Percentiles rank a stretch among this genome's conserved stretches.
Conservation (phyloP, 2,329 filamentous ascomycete species). For the Alternaria metachromatica region DNA sequence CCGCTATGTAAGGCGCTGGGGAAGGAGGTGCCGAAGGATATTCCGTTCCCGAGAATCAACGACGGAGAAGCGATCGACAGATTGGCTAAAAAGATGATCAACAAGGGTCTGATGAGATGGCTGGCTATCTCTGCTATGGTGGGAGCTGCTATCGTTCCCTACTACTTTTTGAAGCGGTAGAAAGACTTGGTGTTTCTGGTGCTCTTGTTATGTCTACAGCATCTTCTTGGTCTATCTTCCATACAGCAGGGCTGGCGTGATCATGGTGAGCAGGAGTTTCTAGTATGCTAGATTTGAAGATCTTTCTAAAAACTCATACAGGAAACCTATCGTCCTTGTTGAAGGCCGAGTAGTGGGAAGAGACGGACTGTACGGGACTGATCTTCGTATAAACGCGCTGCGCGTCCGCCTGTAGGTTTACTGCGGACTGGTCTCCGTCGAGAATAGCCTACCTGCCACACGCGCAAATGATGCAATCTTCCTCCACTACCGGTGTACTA, state of each 20-base stretch:
- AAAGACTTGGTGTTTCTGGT: neutral
- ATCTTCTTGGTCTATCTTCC: neutral
- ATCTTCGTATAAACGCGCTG: neutral
- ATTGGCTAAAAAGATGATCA: conserved; percentile 21
- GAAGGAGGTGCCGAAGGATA: conserved; percentile 17
- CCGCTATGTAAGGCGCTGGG: conserved; percentile 28
- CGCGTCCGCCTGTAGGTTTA: neutral
- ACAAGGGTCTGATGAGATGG: conserved; percentile 44
- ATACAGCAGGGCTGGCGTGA: neutral
- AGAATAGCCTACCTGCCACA: neutral
- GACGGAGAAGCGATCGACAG: conserved; percentile 30
- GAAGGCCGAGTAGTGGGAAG: neutral
- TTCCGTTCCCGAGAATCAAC: conserved; percentile 31
- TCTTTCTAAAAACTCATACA: neutral
- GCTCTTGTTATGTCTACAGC: neutral
- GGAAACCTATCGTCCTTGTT: neutral
- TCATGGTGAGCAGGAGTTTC: neutral
- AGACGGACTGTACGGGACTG: neutral
- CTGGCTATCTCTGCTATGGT: conserved; percentile 10
- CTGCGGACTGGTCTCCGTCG: neutral
- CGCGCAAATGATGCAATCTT: neutral
- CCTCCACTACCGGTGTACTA: neutral
- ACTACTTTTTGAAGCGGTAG: neutral
- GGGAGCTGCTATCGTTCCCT: neutral
- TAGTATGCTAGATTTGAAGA: neutral